Evolutionary conservation across 805 yeast genomes (phyloP), one percentile per base, ranked within the genome.

Genomic region (Kuraishia capsulata): DNA sequence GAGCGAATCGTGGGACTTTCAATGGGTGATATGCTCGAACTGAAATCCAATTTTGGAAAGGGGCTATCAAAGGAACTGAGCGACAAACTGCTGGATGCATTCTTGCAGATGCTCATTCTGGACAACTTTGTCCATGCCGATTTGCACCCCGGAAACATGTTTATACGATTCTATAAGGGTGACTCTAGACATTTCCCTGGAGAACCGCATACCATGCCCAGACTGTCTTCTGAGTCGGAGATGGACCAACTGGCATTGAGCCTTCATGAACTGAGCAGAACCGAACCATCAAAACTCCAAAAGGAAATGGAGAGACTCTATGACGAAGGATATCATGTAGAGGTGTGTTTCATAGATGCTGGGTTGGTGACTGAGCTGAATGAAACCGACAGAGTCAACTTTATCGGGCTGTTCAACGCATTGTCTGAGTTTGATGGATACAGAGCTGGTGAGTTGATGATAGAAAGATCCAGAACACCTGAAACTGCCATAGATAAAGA

Each of bases 51-150:
- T 39, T 56, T 56, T 59, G 63, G 84, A 48, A 51, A 53, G 39
- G 56, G 67, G 37, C 49, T 86, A 31, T 78, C 89, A 13, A 79
- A 78, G 47, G 78, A 74, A 50, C 66, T 81, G 21, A 79, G 88
- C 51, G 88, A 84, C 51, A 81, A 82, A 44, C 84, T 95, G 6
- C 74, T 92, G 19, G 95, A 92, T 55, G 84, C 97, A 3, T 92
- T 92, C 50, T 65, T 92, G 45, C 83, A 88, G 50, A 92, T 92
- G 99, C 67, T 92, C 44, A 81, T 92, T 37, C 60, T 90, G 39
- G 95, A 92, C 61, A 89, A 92, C 56, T 92, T 92, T 57, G 86
- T 89, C 33, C 99, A 92, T 57, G 90, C 97, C 0, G 99, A 92
- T 61, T 66, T 92, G 42, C 99, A 92, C 49, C 97, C 98, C 0